Percentiles rank a stretch among this genome's conserved stretches.
These are phyloP conservation scores for Grosmannia clavigera DNA, from an alignment of 2,329 filamentous ascomycete genomes.

Conservation along the genomic window DNA sequence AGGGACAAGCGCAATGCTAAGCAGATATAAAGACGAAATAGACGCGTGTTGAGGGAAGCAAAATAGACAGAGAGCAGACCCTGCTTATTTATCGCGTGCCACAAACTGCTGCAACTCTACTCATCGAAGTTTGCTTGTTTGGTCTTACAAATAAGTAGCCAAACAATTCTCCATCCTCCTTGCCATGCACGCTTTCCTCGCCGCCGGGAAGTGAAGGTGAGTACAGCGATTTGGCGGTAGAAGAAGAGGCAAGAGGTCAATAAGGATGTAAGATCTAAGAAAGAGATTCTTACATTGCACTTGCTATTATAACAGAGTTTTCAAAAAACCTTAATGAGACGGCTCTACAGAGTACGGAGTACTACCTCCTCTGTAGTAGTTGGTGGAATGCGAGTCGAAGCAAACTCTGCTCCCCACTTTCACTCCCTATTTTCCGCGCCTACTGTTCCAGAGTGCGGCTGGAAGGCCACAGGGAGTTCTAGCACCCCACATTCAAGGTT, in stretches of 20 bases:
- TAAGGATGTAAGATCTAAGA: background rate
- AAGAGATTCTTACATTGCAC: background rate
- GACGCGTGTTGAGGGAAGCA: background rate
- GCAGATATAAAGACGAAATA: background rate
- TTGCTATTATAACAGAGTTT: background rate
- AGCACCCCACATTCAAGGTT: background rate
- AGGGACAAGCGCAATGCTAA: background rate
- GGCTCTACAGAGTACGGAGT: background rate
- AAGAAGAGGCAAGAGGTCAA: background rate
- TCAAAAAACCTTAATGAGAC: background rate
- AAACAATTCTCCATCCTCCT: background rate
- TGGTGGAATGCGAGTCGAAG: background rate
- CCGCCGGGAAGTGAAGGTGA: background rate
- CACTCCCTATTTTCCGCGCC: background rate
- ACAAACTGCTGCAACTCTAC: background rate
- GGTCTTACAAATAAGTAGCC: background rate
- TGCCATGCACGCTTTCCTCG: background rate
- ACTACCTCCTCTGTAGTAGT: background rate
- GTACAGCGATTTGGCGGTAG: background rate
- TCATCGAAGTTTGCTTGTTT: background rate
- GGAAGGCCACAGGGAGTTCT: background rate
- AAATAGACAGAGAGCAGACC: background rate
- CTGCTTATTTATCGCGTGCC: background rate
- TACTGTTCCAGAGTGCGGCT: background rate
- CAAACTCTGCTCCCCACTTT: background rate